These are phyloP conservation scores for Venturia pyrina DNA, from an alignment of 2,329 filamentous ascomycete genomes.

Conservation along the genomic window DNA sequence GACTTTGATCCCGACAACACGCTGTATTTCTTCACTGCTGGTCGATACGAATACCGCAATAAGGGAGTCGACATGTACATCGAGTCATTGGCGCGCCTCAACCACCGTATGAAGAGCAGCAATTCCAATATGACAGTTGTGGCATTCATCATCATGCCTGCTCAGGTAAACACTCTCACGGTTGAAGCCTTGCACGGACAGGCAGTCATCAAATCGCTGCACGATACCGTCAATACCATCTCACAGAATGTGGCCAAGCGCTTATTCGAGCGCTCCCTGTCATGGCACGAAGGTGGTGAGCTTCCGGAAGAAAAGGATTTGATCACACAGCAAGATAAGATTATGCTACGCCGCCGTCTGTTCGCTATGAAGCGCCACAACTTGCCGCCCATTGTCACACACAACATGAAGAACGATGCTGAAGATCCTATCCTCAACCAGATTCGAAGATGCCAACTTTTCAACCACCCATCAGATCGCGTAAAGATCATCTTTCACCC, in stretches of 20 bases:
- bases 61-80: conserved; percentile 99
- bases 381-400: conserved; percentile 90
- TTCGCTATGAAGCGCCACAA: conserved; percentile 94
- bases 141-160: conserved; percentile 97
- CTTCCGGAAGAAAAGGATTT: conserved; percentile 96
- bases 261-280: conserved; percentile 86
- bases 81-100: conserved; percentile 85
- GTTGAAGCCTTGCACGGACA: conserved; percentile 95
- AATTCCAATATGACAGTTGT: conserved; percentile 91
- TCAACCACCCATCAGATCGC: conserved; percentile 89
- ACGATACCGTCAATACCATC: conserved; percentile 87
- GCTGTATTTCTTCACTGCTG: conserved; percentile 93
- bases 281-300: conserved; percentile 90
- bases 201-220: conserved; percentile 90
- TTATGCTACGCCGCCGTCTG: conserved; percentile 78
- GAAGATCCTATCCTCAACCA: conserved; percentile 95
- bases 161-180: conserved; percentile 87
- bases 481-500: conserved; percentile 98
- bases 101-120: conserved; percentile 76
- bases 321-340: conserved; percentile 82
- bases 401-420: conserved; percentile 93
- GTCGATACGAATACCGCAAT: conserved; percentile 94
- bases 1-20: conserved; percentile 97
- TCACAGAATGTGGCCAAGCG: conserved; percentile 86
- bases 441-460: conserved; percentile 88